Base-by-base conservation (phyloP, 495 filamentous ascomycete species). In the Aspergillus egyptiacus region DNA sequence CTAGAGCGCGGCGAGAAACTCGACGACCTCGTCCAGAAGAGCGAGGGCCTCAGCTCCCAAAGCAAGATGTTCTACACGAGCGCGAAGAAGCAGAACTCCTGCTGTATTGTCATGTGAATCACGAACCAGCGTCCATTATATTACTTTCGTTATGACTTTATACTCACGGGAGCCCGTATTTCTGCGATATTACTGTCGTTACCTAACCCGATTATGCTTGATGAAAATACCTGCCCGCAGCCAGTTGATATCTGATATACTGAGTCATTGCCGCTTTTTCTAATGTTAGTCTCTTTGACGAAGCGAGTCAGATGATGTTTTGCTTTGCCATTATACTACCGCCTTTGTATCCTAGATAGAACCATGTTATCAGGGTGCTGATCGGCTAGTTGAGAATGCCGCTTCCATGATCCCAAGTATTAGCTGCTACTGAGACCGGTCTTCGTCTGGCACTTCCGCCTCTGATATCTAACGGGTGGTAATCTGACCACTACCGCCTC, bases 51-150 rank as follows among this genome's bases (percentile, higher is more conserved):
- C 51, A 91, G 87, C 67, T 76, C 80, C 39, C 85, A 91, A 76
- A 93, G 87, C 65, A 96, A 95, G 78, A 89, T 91, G 85, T 98
- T 97, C 66, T 98, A 97, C 68, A 87, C 76, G 17, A 54, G 50
- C 34, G 57, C 57, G 35, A 60, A 60, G 48, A 60, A 60, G 46
- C 57, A 60, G 41, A 60, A 60, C 38, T 54, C 50, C 22, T 60
- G 57, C 50, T 60, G 51, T 24, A 44, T 53, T 24, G 42, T 53
- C 32, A 56, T 55, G 53, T 55, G 53, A 55, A 49, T 27, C 33
- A 28, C 46, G 48, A 51, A 39, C 35, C 23, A 43, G 36, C 46
- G 46, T 32, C 47, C 27, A 31, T 31, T 31, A 5, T 11, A 0
- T 19, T 15, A 22, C 14, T 23, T 11, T 44, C 41, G 9, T 27